Evolutionary conservation across 192 early-diverging fungal genomes (phyloP).

Genomic region (Rhizophagus clarus): DNA sequence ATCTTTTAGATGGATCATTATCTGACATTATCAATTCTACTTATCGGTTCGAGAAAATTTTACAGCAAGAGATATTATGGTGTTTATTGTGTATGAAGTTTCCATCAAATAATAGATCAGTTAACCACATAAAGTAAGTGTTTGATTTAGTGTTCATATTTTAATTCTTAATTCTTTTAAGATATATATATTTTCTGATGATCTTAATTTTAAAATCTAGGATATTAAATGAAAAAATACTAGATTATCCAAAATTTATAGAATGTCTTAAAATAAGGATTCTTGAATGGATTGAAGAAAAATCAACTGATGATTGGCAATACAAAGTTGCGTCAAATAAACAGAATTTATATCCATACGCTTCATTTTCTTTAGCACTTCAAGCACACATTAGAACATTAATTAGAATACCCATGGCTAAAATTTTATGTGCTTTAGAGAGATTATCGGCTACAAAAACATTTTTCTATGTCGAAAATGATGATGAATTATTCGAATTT

Average conservation of each 20-base stretch:
- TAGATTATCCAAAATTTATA: not conserved
- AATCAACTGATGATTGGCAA: conserved; percentile 16
- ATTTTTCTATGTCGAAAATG: not conserved
- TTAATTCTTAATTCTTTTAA: not conserved
- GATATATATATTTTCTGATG: not conserved
- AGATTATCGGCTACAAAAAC: conserved; percentile 18
- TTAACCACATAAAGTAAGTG: conserved; percentile 21
- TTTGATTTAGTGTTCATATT: not conserved
- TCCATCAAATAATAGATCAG: not conserved
- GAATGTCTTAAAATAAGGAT: conserved; percentile 3
- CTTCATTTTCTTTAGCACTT: conserved; percentile 28
- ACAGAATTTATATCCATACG: conserved; percentile 6
- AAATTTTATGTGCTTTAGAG: conserved; percentile 30
- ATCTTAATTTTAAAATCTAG: not conserved
- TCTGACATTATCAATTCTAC: conserved; percentile 9
- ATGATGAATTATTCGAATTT: conserved; percentile 1
- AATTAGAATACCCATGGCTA: conserved; percentile 21
- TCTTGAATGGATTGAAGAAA: conserved; percentile 12
- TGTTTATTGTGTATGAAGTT: conserved; percentile 31
- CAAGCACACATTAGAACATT: conserved; percentile 6
- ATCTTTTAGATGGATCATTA: conserved; percentile 12
- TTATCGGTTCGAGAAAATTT: conserved; percentile 29
- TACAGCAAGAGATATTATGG: conserved; percentile 27
- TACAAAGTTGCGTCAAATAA: conserved; percentile 23
- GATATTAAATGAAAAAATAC: not conserved